Conservation (phyloP, 345 rosid genomes). For the Angophora floribunda region DNA sequence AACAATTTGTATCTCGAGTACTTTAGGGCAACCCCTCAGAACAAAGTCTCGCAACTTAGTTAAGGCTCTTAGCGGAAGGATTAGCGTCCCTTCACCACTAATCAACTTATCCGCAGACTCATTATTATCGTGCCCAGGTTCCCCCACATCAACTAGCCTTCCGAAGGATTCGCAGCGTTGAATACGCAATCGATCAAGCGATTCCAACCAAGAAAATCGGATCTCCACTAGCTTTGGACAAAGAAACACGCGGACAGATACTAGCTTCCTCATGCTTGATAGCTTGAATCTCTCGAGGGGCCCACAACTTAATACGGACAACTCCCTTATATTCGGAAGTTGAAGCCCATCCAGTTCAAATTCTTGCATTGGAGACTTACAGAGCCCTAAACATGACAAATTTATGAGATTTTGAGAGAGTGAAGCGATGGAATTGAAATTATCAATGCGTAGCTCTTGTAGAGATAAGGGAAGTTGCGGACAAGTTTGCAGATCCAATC, state of each 20-base stretch:
- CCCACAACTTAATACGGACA: not conserved
- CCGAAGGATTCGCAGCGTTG: rapidly evolving
- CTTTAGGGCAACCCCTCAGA: not conserved
- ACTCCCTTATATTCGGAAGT: not conserved
- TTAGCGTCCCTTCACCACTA: not conserved
- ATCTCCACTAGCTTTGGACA: not conserved
- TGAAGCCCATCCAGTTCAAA: not conserved
- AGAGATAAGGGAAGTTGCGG: not conserved
- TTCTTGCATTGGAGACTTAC: not conserved
- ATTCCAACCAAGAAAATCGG: not conserved
- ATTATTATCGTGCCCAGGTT: not conserved
- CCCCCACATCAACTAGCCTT: not conserved
- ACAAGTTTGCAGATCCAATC: not conserved
- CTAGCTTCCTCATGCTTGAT: not conserved
- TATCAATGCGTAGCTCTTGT: not conserved
- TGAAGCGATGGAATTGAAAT: not conserved
- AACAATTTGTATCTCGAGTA: not conserved
- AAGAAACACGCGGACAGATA: rapidly evolving
- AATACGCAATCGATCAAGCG: not conserved
- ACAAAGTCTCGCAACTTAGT: not conserved
- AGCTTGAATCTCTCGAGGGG: not conserved
- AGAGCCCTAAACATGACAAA: not conserved
- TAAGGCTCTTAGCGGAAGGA: not conserved
- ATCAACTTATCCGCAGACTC: not conserved
- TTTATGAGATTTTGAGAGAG: not conserved